phyloP scores from a whole-genome alignment of 495 filamentous ascomycete species.

The Trypethelium eluteriae region DNA sequence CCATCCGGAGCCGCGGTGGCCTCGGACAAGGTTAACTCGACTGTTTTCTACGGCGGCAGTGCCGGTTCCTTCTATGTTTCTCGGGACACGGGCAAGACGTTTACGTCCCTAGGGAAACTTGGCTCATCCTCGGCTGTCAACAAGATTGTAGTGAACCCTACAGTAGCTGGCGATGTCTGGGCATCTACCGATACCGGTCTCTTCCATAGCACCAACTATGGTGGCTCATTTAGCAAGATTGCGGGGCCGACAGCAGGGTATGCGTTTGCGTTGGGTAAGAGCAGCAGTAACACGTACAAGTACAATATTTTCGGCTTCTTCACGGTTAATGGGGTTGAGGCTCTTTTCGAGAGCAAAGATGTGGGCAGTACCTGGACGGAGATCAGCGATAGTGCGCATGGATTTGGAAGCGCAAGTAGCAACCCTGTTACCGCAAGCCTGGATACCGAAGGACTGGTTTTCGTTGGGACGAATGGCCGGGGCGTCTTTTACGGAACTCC shows the following conservation, averaged over 20 bases:
- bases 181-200: slow-evolving; percentile 47
- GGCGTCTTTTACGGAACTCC: slow-evolving; percentile 45
- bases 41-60: slow-evolving; percentile 47
- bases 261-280: slow-evolving; percentile 40
- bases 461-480: slow-evolving; percentile 52
- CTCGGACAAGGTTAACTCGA: slow-evolving; percentile 46
- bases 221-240: slow-evolving; percentile 39
- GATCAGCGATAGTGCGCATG: slow-evolving; percentile 45
- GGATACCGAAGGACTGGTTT: slow-evolving; percentile 46
- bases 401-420: slow-evolving; percentile 44
- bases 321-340: slow-evolving; percentile 36
- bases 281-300: slow-evolving; percentile 29
- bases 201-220: slow-evolving; percentile 46
- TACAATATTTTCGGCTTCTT: slow-evolving; percentile 47
- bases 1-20: slow-evolving; percentile 43
- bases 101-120: slow-evolving; percentile 35
- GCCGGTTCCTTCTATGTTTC: slow-evolving; percentile 42
- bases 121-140: slow-evolving; percentile 35
- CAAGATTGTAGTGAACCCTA: slow-evolving; percentile 45
- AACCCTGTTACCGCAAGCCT: slow-evolving; percentile 44
- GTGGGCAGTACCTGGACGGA: slow-evolving; percentile 45
- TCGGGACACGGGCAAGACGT: slow-evolving; percentile 40
- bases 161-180: slow-evolving; percentile 46
- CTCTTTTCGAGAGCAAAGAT: slow-evolving; percentile 47
- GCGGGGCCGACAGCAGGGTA: slow-evolving; percentile 37